Conservation (phyloP, 257 asterid species). For the Primulina huaijiensis region DNA sequence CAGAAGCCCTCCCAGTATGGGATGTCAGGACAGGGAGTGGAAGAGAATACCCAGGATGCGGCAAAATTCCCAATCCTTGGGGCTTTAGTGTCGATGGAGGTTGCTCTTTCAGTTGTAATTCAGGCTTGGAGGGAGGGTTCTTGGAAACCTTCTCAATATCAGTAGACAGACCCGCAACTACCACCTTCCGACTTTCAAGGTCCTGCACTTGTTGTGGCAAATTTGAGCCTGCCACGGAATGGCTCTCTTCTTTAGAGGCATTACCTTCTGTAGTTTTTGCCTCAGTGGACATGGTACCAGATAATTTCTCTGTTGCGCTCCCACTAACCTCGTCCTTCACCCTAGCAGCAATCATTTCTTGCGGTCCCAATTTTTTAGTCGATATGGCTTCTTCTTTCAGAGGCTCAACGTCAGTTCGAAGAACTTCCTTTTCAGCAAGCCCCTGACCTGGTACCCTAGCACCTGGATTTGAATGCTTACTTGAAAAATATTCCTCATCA, state of each 20-base stretch:
- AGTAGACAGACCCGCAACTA: conserved; percentile 23
- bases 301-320: conserved; percentile 34
- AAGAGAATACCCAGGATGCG: conserved; percentile 38
- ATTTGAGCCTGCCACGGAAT: conserved; percentile 25
- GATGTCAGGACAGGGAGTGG: conserved; percentile 33
- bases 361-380: conserved; percentile 13
- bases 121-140: conserved; percentile 32
- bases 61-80: conserved; percentile 37
- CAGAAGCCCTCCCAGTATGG: conserved; percentile 43
- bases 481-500: conserved; percentile 30
- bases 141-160: conserved; percentile 28
- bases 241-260: conserved; percentile 25
- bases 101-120: conserved; percentile 32
- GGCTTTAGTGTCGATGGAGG: conserved; percentile 34
- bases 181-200: conserved; percentile 30
- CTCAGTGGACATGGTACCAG: conserved; percentile 42
- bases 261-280: conserved; percentile 31
- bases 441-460: conserved; percentile 40
- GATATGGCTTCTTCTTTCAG: conserved; percentile 18
- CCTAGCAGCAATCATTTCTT: conserved; percentile 21
- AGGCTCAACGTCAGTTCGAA: conserved; percentile 37
- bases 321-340: conserved; percentile 34
- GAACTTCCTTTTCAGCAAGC: conserved; percentile 35
- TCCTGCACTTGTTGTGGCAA: conserved; percentile 28
- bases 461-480: conserved; percentile 31